Conservation (phyloP, 345 rosid species). For the Mercurialis annua region DNA sequence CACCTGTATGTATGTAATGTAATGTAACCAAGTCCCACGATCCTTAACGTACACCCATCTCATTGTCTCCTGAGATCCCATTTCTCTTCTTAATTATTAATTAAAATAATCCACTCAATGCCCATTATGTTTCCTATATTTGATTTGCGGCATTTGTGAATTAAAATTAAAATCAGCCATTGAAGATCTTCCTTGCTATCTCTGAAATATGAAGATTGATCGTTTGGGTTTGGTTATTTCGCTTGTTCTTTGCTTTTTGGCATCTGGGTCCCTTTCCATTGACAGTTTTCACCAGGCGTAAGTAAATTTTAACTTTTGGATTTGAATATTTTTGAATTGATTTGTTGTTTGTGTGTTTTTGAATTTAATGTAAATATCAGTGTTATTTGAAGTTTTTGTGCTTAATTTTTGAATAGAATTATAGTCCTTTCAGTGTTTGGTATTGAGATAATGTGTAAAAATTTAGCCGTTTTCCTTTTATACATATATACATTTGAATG, state of each 20-base stretch:
- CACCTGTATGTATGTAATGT: constrained; percentile 20
- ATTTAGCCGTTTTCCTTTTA: background rate
- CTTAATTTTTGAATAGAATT: background rate
- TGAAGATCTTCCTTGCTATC: constrained; percentile 26
- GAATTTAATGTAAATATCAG: background rate
- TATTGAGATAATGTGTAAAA: background rate
- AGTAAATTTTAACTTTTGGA: constrained; percentile 28
- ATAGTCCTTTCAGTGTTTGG: constrained; percentile 7
- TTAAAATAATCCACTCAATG: too few relatives aligned
- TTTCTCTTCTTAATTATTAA: constrained; percentile 21
- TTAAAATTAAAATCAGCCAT: constrained; percentile 22
- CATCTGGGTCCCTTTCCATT: constrained; percentile 50
- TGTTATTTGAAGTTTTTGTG: background rate
- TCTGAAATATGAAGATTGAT: constrained; percentile 49
- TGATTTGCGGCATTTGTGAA: constrained; percentile 27
- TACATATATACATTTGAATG: background rate
- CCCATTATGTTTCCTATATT: constrained; percentile 8
- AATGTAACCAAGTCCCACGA: constrained; percentile 39
- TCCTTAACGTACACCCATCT: constrained; percentile 51
- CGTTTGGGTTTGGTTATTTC: constrained; percentile 31
- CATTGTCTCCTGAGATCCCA: constrained; percentile 34
- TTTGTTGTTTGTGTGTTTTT: background rate
- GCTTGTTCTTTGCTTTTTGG: constrained; percentile 40
- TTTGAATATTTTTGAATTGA: constrained; percentile 12
- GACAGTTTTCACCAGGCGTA: constrained; percentile 74